Conservation (phyloP, 1,284 basidiomycete species). For the Cryptococcus sp. region DNA sequence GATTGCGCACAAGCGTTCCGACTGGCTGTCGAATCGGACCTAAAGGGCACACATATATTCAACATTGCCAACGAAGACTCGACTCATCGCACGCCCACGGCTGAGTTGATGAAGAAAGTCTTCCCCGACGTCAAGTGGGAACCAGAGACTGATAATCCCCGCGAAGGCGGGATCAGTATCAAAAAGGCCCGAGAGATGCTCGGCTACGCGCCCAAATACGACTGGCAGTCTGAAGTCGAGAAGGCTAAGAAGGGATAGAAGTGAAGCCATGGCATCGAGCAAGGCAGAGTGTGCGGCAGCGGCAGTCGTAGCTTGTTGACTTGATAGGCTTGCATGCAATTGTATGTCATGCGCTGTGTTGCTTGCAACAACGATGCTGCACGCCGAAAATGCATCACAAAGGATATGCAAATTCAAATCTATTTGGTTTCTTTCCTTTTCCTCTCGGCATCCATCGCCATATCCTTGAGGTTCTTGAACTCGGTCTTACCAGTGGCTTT, state of each 20-base stretch:
- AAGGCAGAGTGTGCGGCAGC: not conserved
- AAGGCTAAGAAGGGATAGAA: conserved; percentile 17
- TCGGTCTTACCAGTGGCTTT: conserved; percentile 79
- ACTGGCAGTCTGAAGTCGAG: conserved; percentile 34
- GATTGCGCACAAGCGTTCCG: conserved; percentile 53
- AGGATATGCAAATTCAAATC: not conserved
- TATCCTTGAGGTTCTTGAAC: conserved; percentile 63
- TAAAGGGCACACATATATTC: conserved; percentile 51
- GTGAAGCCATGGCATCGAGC: not conserved
- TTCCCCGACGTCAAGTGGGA: conserved; percentile 45
- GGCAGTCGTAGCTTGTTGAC: not conserved
- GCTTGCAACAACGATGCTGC: not conserved
- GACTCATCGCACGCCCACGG: conserved; percentile 39
- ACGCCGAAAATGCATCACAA: not conserved
- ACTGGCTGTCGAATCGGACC: conserved; percentile 38
- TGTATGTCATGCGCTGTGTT: not conserved
- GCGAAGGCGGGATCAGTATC: conserved; percentile 43
- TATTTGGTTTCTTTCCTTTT: conserved; percentile 8
- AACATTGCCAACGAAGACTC: conserved; percentile 53
- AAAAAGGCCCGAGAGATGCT: conserved; percentile 51
- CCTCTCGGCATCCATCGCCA: conserved; percentile 47
- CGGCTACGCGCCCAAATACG: conserved; percentile 46
- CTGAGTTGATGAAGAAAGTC: conserved; percentile 48
- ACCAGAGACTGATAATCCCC: conserved; percentile 31
- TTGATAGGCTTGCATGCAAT: not conserved